A percentile compares a stretch with the other conserved stretches of the same genome.
Conservation (phyloP, 257 asterid genomes). For the Rubia yunnanensis region DNA sequence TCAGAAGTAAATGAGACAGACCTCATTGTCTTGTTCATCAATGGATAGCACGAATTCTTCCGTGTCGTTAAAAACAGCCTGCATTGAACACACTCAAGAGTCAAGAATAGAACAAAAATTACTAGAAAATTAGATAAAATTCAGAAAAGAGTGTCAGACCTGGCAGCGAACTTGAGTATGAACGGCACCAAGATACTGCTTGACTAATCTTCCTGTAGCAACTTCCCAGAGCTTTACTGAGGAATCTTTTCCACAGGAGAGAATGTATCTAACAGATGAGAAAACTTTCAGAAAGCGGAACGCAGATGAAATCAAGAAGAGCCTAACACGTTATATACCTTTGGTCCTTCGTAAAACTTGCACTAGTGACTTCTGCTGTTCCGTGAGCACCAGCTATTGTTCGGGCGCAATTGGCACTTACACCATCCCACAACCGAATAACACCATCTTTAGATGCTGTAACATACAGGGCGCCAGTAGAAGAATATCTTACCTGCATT, state of each 20-base stretch:
- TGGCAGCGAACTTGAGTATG: conserved; percentile 61
- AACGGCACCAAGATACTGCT: conserved; percentile 55
- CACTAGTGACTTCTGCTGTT: conserved; percentile 68
- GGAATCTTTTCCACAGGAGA: conserved; percentile 77
- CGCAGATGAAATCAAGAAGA: not conserved
- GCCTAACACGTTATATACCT: conserved; percentile 24
- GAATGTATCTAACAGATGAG: conserved; percentile 49
- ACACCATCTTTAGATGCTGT: conserved; percentile 91
- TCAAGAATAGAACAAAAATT: not conserved
- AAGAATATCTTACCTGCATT: conserved; percentile 66
- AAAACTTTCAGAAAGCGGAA: conserved; percentile 15
- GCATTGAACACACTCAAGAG: conserved; percentile 14
- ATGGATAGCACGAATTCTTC: conserved; percentile 57
- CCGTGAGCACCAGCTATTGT: conserved; percentile 69
- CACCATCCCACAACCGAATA: conserved; percentile 77
- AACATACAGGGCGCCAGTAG: conserved; percentile 65
- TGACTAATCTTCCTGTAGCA: conserved; percentile 62
- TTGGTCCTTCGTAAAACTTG: conserved; percentile 68
- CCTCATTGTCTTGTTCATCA: conserved; percentile 67
- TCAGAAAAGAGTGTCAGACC: conserved; percentile 30
- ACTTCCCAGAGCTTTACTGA: conserved; percentile 77
- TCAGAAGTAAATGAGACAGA: conserved; percentile 7
- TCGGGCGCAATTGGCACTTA: conserved; percentile 61
- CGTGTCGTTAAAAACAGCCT: conserved; percentile 71
- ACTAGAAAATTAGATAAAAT: not conserved